Conservation (phyloP, 2,329 filamentous ascomycete species). For the Colletotrichum chlorophyti region DNA sequence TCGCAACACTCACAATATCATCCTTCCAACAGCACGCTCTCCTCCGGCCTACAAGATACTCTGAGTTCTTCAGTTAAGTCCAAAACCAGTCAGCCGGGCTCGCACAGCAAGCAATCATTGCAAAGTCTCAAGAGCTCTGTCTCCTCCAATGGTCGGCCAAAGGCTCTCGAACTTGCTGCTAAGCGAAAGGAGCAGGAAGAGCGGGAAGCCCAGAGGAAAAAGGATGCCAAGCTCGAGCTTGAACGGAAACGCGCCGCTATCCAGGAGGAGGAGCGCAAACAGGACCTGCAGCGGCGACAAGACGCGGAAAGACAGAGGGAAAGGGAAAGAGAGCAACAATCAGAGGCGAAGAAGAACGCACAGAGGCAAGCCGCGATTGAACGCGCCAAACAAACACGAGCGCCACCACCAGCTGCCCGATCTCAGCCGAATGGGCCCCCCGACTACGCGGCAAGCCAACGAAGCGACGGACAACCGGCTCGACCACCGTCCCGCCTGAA, state of each 20-base stretch:
- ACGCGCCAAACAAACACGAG: conserved; percentile 69
- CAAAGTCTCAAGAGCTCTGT: conserved; percentile 70
- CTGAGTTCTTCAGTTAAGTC: conserved; percentile 54
- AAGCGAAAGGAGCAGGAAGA: conserved; percentile 88
- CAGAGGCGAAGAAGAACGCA: conserved; percentile 71
- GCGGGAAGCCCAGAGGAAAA: conserved; percentile 77
- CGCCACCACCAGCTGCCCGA: conserved; percentile 66
- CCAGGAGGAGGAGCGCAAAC: conserved; percentile 69
- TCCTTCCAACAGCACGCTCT: conserved; percentile 62
- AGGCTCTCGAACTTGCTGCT: conserved; percentile 76
- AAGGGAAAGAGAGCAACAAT: conserved; percentile 64
- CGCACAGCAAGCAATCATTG: conserved; percentile 63
- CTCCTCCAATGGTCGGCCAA: conserved; percentile 70
- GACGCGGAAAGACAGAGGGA: conserved; percentile 69
- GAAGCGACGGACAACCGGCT: conserved; percentile 34
- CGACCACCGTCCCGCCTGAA: conserved; percentile 66
- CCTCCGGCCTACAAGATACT: conserved; percentile 66
- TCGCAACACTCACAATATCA: conserved; percentile 68
- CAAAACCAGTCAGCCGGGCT: conserved; percentile 72
- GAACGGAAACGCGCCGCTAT: conserved; percentile 76
- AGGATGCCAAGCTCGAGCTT: conserved; percentile 80
- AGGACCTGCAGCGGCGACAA: conserved; percentile 64
- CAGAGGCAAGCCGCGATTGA: conserved; percentile 69
- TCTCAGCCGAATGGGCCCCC: conserved; percentile 59
- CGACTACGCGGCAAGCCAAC: conserved; percentile 47